Evolutionary conservation across 164 flowering plant species (phyloP).

Genomic region (Santalum album): DNA sequence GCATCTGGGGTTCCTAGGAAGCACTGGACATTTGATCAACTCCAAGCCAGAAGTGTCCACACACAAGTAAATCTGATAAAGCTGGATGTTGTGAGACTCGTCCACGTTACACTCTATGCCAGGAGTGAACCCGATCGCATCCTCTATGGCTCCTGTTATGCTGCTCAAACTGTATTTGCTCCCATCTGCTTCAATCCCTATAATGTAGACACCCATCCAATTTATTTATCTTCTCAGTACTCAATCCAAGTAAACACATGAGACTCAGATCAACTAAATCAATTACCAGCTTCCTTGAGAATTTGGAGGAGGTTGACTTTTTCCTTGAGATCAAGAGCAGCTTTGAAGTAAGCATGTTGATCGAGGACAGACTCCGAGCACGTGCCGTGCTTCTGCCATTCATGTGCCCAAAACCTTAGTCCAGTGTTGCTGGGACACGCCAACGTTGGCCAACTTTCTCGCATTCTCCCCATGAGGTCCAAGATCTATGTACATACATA

Average conservation of each 20-base stretch:
- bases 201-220: neutral
- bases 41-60: conserved; percentile 27
- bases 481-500: conserved; percentile 16
- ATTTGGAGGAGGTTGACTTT: conserved; percentile 22
- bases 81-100: conserved; percentile 23
- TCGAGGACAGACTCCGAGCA: conserved; percentile 36
- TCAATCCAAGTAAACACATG: no score
- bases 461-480: conserved; percentile 27
- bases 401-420: conserved; percentile 34
- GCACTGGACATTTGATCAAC: conserved; percentile 36
- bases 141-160: conserved; percentile 31
- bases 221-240: no score
- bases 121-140: conserved; percentile 28
- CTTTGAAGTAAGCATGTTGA: conserved; percentile 28
- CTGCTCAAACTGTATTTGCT: conserved; percentile 19
- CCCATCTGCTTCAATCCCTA: conserved; percentile 39
- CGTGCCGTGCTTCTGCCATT: conserved; percentile 47
- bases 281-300: conserved; percentile 23
- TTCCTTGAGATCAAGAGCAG: conserved; percentile 23
- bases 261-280: no score
- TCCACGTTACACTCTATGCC: conserved; percentile 40
- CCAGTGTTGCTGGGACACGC: conserved; percentile 42
- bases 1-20: conserved; percentile 28
- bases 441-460: conserved; percentile 39
- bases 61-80: conserved; percentile 42